Evolutionary conservation across 2,329 filamentous ascomycete genomes (phyloP).

Genomic region (Fusarium xylarioides): DNA sequence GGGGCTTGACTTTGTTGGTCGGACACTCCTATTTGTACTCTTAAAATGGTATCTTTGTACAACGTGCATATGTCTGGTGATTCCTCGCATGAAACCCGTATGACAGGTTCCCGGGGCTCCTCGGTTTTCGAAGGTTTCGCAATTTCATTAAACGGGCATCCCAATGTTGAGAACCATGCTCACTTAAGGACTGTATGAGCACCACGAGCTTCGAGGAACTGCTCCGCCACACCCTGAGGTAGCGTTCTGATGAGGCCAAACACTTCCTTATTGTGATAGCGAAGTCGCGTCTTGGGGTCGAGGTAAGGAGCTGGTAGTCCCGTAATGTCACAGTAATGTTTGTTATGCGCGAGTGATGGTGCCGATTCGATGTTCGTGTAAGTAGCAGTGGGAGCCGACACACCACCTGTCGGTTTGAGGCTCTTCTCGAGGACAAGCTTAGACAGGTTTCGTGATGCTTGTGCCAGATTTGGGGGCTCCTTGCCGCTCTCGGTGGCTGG

Average conservation of each 20-base stretch:
- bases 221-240: constrained; percentile 84
- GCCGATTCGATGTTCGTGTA: constrained; percentile 98
- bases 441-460: constrained; percentile 85
- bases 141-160: constrained; percentile 7
- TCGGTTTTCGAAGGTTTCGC: not conserved
- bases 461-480: constrained; percentile 77
- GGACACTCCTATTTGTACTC: constrained; percentile 61
- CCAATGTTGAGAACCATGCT: constrained; percentile 17
- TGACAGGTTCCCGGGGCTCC: not conserved
- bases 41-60: constrained; percentile 11
- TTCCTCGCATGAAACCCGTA: not conserved
- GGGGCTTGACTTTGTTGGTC: constrained; percentile 96
- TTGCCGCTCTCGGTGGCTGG: constrained; percentile 56
- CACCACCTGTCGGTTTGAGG: constrained; percentile 53
- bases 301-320: constrained; percentile 90
- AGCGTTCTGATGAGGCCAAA: constrained; percentile 84
- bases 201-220: constrained; percentile 87
- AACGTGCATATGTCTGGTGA: constrained; percentile 6
- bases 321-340: constrained; percentile 95
- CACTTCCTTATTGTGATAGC: constrained; percentile 93
- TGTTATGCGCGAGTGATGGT: constrained; percentile 83
- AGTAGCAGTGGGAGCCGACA: constrained; percentile 74
- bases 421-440: constrained; percentile 91
- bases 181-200: constrained; percentile 95
- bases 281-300: constrained; percentile 91